Evolutionary conservation across 2,329 filamentous ascomycete species (phyloP).

Genomic region (Nigrospora osmanthi): DNA sequence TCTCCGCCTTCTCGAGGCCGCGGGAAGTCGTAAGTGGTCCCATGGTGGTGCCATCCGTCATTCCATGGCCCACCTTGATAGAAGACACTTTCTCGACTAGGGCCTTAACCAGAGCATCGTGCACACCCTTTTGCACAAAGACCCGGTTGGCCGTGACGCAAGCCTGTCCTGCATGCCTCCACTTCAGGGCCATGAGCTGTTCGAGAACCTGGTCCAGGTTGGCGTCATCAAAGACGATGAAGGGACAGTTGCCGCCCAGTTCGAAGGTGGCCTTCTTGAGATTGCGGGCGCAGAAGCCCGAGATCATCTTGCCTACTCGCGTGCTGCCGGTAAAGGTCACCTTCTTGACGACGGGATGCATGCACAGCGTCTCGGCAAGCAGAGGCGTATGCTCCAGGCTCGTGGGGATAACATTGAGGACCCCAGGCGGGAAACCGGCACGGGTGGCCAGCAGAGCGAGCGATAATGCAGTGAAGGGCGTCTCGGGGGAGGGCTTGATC

Average conservation of each 20-base stretch:
- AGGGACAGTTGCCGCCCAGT: slow-evolving; percentile 63
- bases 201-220: slow-evolving; percentile 53
- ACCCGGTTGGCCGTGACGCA: slow-evolving; percentile 60
- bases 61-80: slow-evolving; percentile 55
- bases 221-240: slow-evolving; percentile 62
- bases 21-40: slow-evolving; percentile 51
- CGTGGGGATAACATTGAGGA: slow-evolving; percentile 46
- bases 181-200: slow-evolving; percentile 27
- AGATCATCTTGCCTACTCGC: slow-evolving; percentile 59
- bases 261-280: slow-evolving; percentile 66
- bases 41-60: slow-evolving; percentile 47
- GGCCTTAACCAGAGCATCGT: slow-evolving; percentile 50
- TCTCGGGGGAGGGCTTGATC: slow-evolving; percentile 65
- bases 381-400: slow-evolving; percentile 33
- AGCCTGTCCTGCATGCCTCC: slow-evolving; percentile 52
- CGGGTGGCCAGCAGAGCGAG: slow-evolving; percentile 59
- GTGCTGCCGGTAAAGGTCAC: slow-evolving; percentile 72
- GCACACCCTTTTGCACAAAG: slow-evolving; percentile 55
- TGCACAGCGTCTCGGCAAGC: slow-evolving; percentile 37
- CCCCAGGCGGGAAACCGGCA: slow-evolving; percentile 70
- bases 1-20: slow-evolving; percentile 45
- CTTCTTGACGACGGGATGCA: slow-evolving; percentile 44
- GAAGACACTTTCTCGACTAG: slow-evolving; percentile 42
- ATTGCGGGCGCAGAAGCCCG: slow-evolving; percentile 52
- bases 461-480: slow-evolving; percentile 64